Evolutionary conservation across 2,329 filamentous ascomycete species (phyloP).

Genomic region (Talaromyces sp.): DNA sequence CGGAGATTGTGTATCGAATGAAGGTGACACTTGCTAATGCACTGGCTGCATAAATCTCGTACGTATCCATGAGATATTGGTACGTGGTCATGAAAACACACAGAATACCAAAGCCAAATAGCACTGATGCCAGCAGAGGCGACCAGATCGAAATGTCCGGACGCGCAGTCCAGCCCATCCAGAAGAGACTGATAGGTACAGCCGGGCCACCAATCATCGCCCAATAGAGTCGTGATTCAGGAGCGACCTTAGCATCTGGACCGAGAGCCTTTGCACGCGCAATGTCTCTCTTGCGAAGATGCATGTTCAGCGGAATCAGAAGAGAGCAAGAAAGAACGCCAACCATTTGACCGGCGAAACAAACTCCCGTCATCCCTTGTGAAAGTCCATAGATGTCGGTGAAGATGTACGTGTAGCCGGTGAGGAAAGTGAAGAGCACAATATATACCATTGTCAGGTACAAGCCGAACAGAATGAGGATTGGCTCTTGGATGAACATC

Average conservation of each 20-base stretch:
- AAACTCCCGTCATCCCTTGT: conserved; percentile 44
- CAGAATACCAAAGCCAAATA: conserved; percentile 51
- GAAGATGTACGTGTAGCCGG: conserved; percentile 52
- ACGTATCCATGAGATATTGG: conserved; percentile 57
- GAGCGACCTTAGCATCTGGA: conserved; percentile 36
- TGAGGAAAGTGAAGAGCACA: conserved; percentile 33
- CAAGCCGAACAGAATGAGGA: conserved; percentile 28
- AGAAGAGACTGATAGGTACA: conserved; percentile 54
- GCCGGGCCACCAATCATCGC: conserved; percentile 50
- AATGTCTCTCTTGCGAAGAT: conserved; percentile 43
- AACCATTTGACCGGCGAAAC: conserved; percentile 48
- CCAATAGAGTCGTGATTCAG: conserved; percentile 55
- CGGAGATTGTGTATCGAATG: conserved; percentile 37
- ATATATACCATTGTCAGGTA: conserved; percentile 32
- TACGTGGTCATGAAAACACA: conserved; percentile 51
- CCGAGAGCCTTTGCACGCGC: conserved; percentile 39
- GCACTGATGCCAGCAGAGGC: conserved; percentile 42
- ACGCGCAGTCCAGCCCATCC: conserved; percentile 55
- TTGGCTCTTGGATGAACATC: conserved; percentile 45
- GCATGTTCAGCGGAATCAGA: conserved; percentile 46
- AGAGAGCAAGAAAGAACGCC: conserved; percentile 37
- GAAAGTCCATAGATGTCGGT: conserved; percentile 47
- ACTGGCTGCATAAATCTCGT: conserved; percentile 50
- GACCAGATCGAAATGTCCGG: conserved; percentile 37
- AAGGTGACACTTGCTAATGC: conserved; percentile 44